Percentiles rank a stretch among this genome's conserved stretches.
phyloP scores from a whole-genome alignment of 2,329 filamentous ascomycete species.

The Penicillium digitatum region DNA sequence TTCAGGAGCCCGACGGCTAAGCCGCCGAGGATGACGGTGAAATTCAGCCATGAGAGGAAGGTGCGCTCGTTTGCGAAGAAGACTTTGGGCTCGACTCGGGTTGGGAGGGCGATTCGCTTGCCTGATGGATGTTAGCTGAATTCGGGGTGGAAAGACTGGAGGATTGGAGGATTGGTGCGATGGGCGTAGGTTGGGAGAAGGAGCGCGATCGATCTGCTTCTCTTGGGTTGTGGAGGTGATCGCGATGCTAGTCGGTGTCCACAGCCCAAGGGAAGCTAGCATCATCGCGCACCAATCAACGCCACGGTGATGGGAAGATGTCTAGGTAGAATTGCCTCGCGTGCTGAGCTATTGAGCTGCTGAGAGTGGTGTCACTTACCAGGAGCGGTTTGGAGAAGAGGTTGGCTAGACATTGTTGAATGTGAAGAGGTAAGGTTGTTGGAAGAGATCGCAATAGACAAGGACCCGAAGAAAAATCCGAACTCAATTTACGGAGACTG shows the following conservation, averaged over 20 bases:
- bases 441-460: conserved; percentile 10
- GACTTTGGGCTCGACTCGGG: conserved; percentile 97
- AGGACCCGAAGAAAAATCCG: neutral
- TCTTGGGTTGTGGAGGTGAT: neutral
- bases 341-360: neutral
- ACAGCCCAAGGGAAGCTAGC: neutral
- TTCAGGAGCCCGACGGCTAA: conserved; percentile 96
- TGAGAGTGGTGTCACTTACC: conserved; percentile 53
- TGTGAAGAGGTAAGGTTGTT: neutral
- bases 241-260: neutral
- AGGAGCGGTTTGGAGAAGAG: conserved; percentile 88
- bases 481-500: neutral
- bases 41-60: conserved; percentile 99
- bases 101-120: conserved; percentile 97
- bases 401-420: conserved; percentile 81
- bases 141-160: neutral
- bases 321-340: neutral
- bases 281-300: neutral
- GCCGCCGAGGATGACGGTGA: conserved; percentile 95
- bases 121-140: conserved; percentile 51
- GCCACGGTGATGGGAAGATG: neutral
- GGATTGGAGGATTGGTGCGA: neutral
- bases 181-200: neutral
- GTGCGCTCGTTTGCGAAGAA: conserved; percentile 99
- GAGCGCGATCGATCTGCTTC: neutral